Conservation (phyloP, 352 stramenopile species). For the Pseudoperonospora humuli region DNA sequence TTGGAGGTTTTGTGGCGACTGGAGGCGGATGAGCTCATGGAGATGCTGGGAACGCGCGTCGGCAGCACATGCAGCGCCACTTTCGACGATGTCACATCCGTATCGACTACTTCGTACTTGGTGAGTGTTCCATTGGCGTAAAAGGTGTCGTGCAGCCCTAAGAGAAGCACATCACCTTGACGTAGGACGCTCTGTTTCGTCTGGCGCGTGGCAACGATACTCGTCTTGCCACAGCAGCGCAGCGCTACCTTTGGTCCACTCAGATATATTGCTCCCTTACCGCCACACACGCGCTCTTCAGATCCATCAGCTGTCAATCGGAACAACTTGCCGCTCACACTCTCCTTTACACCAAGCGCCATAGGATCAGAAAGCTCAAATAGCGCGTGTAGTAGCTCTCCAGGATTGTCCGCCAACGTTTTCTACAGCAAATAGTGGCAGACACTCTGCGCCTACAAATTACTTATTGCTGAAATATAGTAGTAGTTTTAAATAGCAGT, state of each 20-base stretch:
- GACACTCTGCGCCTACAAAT: no score
- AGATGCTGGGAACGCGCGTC: conserved; percentile 23
- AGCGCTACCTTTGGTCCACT: conserved; percentile 60
- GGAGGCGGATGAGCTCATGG: conserved; percentile 24
- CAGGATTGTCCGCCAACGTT: no score
- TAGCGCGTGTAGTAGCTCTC: no score
- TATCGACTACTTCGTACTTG: conserved; percentile 78
- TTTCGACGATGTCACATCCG: conserved; percentile 19
- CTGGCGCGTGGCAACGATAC: conserved; percentile 62
- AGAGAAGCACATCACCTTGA: conserved; percentile 61
- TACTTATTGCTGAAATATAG: no score
- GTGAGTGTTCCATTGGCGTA: conserved; percentile 79
- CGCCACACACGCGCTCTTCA: conserved; percentile 55
- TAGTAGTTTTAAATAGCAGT: no score
- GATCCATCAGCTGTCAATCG: conserved; percentile 33
- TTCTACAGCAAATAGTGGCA: no score
- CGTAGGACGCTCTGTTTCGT: conserved; percentile 70
- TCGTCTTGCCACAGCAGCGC: conserved; percentile 69
- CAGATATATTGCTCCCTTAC: conserved; percentile 60
- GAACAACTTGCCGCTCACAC: conserved; percentile 56
- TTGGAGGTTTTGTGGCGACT: neutral
- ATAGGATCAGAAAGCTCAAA: conserved; percentile 16
- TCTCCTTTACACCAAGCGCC: conserved; percentile 60
- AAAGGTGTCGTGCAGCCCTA: conserved; percentile 59
- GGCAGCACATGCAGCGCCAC: conserved; percentile 24